Evolutionary conservation across 768 basidiomycete species (phyloP).

Genomic region (Trametes cinnabarina): DNA sequence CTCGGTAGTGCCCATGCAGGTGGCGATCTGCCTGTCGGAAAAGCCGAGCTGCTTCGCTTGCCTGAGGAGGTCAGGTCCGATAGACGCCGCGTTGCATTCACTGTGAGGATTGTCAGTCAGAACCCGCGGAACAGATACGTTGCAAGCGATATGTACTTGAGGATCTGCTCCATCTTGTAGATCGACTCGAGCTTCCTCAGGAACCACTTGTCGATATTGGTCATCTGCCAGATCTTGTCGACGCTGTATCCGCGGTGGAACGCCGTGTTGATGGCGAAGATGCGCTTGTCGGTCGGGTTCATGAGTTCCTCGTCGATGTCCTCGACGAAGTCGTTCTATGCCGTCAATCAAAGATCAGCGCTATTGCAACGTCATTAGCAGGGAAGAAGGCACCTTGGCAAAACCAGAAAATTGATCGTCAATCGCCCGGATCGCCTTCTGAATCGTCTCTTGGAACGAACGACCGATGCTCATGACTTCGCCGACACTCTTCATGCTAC

Average conservation of each 20-base stretch:
- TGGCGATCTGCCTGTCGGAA: conserved; percentile 88
- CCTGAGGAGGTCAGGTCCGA: conserved; percentile 61
- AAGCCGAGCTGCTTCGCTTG: conserved; percentile 94
- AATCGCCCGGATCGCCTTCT: conserved; percentile 96
- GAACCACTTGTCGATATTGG: conserved; percentile 99
- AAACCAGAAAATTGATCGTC: conserved; percentile 96
- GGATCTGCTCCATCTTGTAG: conserved; percentile 70
- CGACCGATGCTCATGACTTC: conserved; percentile 99
- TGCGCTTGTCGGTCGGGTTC: conserved; percentile 95
- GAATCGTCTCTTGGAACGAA: conserved; percentile 98
- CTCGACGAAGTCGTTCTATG: conserved; percentile 80
- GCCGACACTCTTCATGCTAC: conserved; percentile 98
- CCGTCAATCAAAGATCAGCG: neutral
- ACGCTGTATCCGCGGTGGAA: conserved; percentile 92
- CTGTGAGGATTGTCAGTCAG: conserved; percentile 37
- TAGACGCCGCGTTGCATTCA: conserved; percentile 58
- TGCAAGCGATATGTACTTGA: conserved; percentile 55
- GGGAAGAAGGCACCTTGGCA: conserved; percentile 57
- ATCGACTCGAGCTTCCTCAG: conserved; percentile 84
- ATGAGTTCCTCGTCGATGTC: conserved; percentile 90
- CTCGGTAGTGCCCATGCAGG: conserved; percentile 83
- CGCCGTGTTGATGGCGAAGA: conserved; percentile 94
- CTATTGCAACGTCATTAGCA: neutral
- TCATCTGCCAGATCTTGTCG: conserved; percentile 97
- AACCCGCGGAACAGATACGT: neutral